phyloP scores from a whole-genome alignment of 140 eudicot species.

The Stevia rebaudiana region DNA sequence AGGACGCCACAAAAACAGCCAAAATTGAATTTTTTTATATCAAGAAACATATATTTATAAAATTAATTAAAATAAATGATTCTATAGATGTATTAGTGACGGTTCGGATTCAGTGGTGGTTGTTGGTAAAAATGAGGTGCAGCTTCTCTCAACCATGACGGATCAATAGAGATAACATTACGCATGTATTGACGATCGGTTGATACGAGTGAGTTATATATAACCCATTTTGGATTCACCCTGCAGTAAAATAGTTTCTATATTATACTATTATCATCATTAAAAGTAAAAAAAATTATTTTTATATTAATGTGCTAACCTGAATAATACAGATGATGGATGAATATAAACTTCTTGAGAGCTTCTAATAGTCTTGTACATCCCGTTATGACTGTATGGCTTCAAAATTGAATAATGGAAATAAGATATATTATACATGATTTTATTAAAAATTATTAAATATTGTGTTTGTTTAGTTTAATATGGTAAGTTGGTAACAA shows the following conservation, averaged over 20 bases:
- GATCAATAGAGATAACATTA: slow-evolving; percentile 79
- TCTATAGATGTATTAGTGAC: slow-evolving; percentile 8
- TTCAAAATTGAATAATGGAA: slow-evolving; percentile 17
- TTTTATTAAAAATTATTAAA: neutral
- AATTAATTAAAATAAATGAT: too few relatives aligned
- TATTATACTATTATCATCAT: neutral
- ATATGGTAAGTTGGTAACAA: slow-evolving; percentile 28
- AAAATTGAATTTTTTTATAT: neutral
- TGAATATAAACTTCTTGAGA: slow-evolving; percentile 93
- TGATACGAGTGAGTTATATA: slow-evolving; percentile 74
- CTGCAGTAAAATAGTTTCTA: slow-evolving; percentile 35
- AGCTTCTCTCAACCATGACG: slow-evolving; percentile 76
- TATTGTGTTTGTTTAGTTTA: neutral
- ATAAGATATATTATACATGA: neutral
- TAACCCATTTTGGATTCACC: slow-evolving; percentile 93
- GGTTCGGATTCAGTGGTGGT: slow-evolving; percentile 35
- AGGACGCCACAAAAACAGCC: neutral
- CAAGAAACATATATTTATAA: too few relatives aligned
- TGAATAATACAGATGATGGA: slow-evolving; percentile 93
- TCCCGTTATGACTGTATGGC: slow-evolving; percentile 78
- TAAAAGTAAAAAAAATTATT: too few relatives aligned
- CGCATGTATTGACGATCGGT: slow-evolving; percentile 98
- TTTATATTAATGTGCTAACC: slow-evolving; percentile 38
- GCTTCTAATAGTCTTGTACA: slow-evolving; percentile 73
- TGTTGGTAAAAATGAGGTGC: slow-evolving; percentile 84